Evolutionary conservation across 2,329 filamentous ascomycete genomes (phyloP), one percentile per base, ranked within the genome.

Genomic region (Neurospora crassa): DNA sequence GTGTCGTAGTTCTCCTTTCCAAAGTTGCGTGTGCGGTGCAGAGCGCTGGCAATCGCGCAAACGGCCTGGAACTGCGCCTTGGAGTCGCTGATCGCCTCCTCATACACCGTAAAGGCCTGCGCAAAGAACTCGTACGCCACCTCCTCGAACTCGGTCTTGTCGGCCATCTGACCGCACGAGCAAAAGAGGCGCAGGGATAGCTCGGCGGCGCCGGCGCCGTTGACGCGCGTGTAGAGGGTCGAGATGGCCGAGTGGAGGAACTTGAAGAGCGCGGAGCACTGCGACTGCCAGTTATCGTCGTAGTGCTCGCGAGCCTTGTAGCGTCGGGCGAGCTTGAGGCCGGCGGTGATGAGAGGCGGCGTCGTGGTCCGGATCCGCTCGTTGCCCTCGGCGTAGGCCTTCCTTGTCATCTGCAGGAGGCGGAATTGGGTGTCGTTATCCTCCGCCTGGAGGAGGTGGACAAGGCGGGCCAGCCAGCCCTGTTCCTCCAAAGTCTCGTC

Each of bases 401-500:
- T 96, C 73, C 91, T 90, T 1, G 92, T 90, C 79, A 92, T 90
- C 84, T 98, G 95, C 40, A 99, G 87, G 67, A 99, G 89, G 83
- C 93, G 93, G 83, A 97, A 96, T 79, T 99, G 96, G 0, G 91
- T 96, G 76, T 97, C 93, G 78, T 98, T 98, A 79, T 96, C 89
- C 43, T 92, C 86, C 67, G 89, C 92, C 71, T 93, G 86, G 69
- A 99, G 88, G 71, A 97, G 84, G 82, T 99, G 96, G 20, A 97
- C 90, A 78, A 99, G 91, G 76, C 96, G 88, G 43, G 96, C 96
- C 70, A 99, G 86, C 94, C 94, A 97, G 69, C 96, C 96, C 84
- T 99, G 96, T 82, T 99, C 96, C 81, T 99, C 95, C 78, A 98
- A 90, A 0, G 95, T 98, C 83, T 99, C 96, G 73, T 99, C 96